Conservation (phyloP, 805 yeast genomes). For the Starmera amethionina region DNA sequence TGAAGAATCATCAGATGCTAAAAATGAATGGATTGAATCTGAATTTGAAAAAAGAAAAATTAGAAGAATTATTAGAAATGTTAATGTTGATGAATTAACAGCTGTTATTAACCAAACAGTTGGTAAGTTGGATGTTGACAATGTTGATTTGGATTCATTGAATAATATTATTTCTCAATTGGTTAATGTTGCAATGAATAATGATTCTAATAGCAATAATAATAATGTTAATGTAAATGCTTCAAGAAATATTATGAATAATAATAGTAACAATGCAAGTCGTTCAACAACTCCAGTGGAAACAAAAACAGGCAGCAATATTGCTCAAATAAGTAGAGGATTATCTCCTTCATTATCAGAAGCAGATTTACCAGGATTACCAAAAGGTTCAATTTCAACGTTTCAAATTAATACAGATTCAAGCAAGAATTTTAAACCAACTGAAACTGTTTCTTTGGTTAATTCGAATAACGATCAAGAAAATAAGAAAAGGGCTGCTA, state of each 20-base stretch:
- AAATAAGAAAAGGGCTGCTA: not conserved
- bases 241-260: too few species aligned
- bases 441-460: not conserved
- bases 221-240: not conserved
- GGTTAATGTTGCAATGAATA: constrained; percentile 10
- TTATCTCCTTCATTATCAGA: constrained; percentile 2
- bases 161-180: constrained; percentile 17
- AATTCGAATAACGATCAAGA: not conserved
- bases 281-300: too few species aligned
- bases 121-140: constrained; percentile 34
- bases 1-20: constrained; percentile 39
- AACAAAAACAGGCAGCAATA: too few species aligned
- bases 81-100: constrained; percentile 20
- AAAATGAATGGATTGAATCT: constrained; percentile 60
- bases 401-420: constrained; percentile 16
- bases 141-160: constrained; percentile 28
- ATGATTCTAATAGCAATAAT: not conserved
- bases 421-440: not conserved
- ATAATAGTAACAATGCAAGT: too few species aligned
- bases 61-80: constrained; percentile 41
- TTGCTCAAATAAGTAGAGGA: not conserved
- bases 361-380: constrained; percentile 14
- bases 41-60: constrained; percentile 62
- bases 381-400: constrained; percentile 21
- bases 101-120: constrained; percentile 17